Conservation (phyloP, 305 asterid species). For the Rubia occidens region DNA sequence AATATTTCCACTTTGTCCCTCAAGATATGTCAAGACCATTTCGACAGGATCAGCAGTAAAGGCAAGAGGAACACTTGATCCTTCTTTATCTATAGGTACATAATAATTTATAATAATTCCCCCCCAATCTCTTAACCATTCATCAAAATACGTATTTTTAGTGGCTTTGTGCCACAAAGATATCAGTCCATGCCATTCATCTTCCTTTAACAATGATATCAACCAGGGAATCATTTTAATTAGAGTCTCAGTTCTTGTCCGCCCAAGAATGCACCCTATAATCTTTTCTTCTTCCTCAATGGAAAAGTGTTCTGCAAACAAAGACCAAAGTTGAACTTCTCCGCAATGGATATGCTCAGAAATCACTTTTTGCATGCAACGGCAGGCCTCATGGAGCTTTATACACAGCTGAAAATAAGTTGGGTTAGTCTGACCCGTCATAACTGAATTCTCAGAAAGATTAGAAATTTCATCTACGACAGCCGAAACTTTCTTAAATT, state of each 20-base stretch:
- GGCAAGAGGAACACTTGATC: conserved; percentile 29
- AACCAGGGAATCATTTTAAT: conserved; percentile 77
- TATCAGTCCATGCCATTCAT: conserved; percentile 46
- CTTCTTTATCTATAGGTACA: conserved; percentile 31
- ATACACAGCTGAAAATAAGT: conserved; percentile 40
- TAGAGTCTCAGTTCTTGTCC: conserved; percentile 48
- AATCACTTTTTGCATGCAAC: conserved; percentile 56
- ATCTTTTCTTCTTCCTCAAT: conserved; percentile 69
- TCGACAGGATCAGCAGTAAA: conserved; percentile 50
- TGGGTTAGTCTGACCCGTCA: conserved; percentile 22
- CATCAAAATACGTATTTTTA: conserved; percentile 52
- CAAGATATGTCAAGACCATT: conserved; percentile 48
- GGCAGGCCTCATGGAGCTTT: conserved; percentile 57
- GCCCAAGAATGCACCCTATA: conserved; percentile 70
- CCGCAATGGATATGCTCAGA: conserved; percentile 64
- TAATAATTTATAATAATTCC: conserved; percentile 45
- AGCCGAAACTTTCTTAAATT: conserved; percentile 40
- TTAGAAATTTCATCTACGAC: conserved; percentile 41
- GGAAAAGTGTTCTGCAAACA: conserved; percentile 57
- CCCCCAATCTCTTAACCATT: conserved; percentile 93
- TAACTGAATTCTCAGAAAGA: conserved; percentile 26
- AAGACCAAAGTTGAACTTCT: conserved; percentile 63
- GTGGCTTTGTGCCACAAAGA: conserved; percentile 62
- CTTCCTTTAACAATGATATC: conserved; percentile 47
- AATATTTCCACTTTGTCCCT: conserved; percentile 29